phyloP scores from a whole-genome alignment of 129 eudicot genomes.

The Artemisia annua region DNA sequence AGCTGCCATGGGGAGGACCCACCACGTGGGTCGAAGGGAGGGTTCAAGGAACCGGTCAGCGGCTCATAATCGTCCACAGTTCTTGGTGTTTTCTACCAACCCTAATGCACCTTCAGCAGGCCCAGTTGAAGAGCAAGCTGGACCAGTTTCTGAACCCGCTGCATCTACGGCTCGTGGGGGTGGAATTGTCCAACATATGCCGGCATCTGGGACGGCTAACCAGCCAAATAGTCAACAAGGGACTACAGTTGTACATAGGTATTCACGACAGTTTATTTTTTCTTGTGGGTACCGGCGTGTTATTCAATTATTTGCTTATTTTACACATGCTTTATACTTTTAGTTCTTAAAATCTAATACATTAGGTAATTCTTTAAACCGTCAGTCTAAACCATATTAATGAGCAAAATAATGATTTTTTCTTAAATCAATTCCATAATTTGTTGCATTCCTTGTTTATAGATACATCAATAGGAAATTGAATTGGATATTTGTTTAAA shows the following conservation, averaged over 20 bases:
- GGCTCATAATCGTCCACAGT: constrained; percentile 56
- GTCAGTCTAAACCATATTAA: neutral
- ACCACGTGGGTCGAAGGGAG: constrained; percentile 58
- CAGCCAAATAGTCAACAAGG: constrained; percentile 32
- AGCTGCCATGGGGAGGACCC: constrained; percentile 81
- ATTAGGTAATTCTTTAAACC: neutral
- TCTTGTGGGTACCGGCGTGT: neutral
- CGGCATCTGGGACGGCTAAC: constrained; percentile 32
- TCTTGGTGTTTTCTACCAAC: constrained; percentile 53
- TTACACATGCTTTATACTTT: neutral
- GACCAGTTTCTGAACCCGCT: constrained; percentile 32
- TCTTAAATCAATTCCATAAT: neutral
- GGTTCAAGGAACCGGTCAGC: constrained; percentile 59
- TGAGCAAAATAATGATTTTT: neutral
- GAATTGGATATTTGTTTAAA: neutral
- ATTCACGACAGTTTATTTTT: constrained; percentile 8
- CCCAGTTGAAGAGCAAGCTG: constrained; percentile 37
- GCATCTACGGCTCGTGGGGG: constrained; percentile 25
- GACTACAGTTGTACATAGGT: constrained; percentile 45
- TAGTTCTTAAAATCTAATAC: neutral
- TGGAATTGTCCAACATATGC: constrained; percentile 25
- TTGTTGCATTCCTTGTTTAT: neutral
- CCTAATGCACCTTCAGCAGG: constrained; percentile 44
- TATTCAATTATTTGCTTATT: neutral
- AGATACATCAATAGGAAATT: neutral